Base-by-base conservation (phyloP, 1,284 basidiomycete genomes). In the Trametes hirsuta region DNA sequence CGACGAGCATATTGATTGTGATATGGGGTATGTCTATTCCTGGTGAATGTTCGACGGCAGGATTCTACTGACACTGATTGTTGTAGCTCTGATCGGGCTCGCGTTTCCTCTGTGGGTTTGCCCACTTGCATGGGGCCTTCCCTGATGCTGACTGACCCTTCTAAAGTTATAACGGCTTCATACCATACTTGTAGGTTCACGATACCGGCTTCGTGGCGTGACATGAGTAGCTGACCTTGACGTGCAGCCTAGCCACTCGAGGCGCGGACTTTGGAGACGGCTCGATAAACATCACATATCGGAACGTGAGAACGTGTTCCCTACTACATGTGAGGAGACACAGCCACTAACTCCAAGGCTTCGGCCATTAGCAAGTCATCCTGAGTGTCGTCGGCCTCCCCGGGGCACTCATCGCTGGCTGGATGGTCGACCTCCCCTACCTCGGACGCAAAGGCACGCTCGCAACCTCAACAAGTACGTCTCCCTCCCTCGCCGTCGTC, bases 301-400 rank as follows among this genome's bases (percentile, higher is more conserved):
- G 85, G 48, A 91, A 88, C 66, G 86, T 87, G 58, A 62, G 83
- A 68, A 14, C 6, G 15, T 30, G 22, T 22, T n/a, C 36, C 22
- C 12, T 41, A 15, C 34, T 30, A 11, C 2, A 21, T 25, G 22
- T 25, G 34, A 9, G n/a, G 8, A 4, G n/a, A 25, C 25, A 42
- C 8, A 5, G 21, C n/a, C 6, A 35, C 36, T 40, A 15, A 18
- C 34, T 0, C 24, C 52, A 14, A 40, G 12, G 8, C 9, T 18
- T 14, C 11, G 40, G 37, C 30, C 37, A 58, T 8, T 59, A 87
- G 84, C 84, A 84, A 78, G 84, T 84, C 41, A 88, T 90, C 57
- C 72, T 91, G 46, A 86, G 85, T 57, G 83, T 87, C 1, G 84
- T 87, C 45, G 87, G 88, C 21, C 76, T 90, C 5, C 86, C 88